A percentile compares a stretch with the other conserved stretches of the same genome.
These are phyloP conservation scores for Iris pallida DNA, from an alignment of 116 monocot genomes.

Conservation along the genomic window DNA sequence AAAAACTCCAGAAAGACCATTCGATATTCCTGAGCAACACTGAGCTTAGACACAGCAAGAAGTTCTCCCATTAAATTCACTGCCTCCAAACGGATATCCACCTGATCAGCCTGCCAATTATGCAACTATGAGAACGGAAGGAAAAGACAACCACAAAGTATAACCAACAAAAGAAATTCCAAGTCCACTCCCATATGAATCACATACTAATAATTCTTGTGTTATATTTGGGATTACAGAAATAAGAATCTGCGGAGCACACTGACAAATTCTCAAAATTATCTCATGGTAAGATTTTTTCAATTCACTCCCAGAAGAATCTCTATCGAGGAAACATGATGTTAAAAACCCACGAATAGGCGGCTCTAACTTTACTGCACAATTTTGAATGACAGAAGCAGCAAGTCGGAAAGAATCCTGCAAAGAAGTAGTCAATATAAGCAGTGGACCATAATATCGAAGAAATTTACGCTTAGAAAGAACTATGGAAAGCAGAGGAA, in stretches of 20 bases:
- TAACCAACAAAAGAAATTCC: constrained; percentile 2
- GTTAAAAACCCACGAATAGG: constrained; percentile 42
- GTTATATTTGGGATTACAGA: constrained; percentile 67
- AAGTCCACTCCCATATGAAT: constrained; percentile 1
- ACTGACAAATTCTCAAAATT: constrained; percentile 59
- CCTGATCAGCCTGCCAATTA: constrained; percentile 69
- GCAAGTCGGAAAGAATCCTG: constrained; percentile 79
- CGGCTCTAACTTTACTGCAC: constrained; percentile 53
- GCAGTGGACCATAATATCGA: neutral
- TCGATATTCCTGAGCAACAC: constrained; percentile 49
- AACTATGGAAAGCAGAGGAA: no score
- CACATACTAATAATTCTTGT: constrained; percentile 71
- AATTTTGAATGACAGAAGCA: constrained; percentile 58
- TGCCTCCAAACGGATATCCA: constrained; percentile 80
- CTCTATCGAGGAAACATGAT: constrained; percentile 53
- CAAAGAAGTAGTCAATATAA: constrained; percentile 6
- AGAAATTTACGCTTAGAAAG: no score
- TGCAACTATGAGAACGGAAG: constrained; percentile 3
- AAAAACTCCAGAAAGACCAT: constrained; percentile 67
- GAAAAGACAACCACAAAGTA: neutral
- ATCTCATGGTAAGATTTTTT: constrained; percentile 59
- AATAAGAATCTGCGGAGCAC: constrained; percentile 66
- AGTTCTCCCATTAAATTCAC: constrained; percentile 66
- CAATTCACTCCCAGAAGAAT: constrained; percentile 34
- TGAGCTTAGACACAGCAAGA: constrained; percentile 58